A percentile compares a stretch with the other conserved stretches of the same genome.
Conservation (phyloP, 441 rosid genomes). For the Adansonia grandidieri region DNA sequence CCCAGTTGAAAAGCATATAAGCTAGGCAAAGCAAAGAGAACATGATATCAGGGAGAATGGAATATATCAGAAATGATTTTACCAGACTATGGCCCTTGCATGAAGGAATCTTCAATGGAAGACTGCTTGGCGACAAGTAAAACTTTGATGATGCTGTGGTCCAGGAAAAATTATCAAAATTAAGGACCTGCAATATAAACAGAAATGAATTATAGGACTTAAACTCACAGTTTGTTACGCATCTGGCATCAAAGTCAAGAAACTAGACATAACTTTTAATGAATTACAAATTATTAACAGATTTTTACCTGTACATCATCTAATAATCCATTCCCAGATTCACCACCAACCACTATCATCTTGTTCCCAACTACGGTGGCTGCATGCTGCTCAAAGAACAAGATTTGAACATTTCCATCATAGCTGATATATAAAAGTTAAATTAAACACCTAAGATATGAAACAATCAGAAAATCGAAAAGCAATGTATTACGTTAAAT, state of each 20-base stretch:
- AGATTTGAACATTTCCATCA: conserved; percentile 20
- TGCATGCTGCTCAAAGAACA: conserved; percentile 69
- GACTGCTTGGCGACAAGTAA: conserved; percentile 88
- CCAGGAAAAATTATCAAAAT: conserved; percentile 87
- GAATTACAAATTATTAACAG: background rate
- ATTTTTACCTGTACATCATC: conserved; percentile 92
- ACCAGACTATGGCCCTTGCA: conserved; percentile 99
- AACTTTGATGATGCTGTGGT: conserved; percentile 83
- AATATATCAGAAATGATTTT: conserved; percentile 27
- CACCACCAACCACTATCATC: conserved; percentile 98
- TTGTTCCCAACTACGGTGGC: conserved; percentile 89
- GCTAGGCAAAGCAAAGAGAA: conserved; percentile 3
- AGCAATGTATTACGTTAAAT: conserved; percentile 55
- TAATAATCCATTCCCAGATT: conserved; percentile 79
- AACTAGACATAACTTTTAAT: background rate
- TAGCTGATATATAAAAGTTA: conserved; percentile 5
- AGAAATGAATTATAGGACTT: conserved; percentile 20
- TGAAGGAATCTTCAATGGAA: conserved; percentile 92
- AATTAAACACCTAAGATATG: conserved; percentile 17
- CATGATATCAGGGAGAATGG: background rate
- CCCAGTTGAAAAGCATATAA: background rate
- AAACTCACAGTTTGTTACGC: conserved; percentile 22
- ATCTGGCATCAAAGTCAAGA: background rate
- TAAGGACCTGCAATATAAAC: conserved; percentile 64
- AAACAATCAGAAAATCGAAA: background rate